phyloP scores from a whole-genome alignment of 805 yeast species.

The Cephaloascus fragrans region DNA sequence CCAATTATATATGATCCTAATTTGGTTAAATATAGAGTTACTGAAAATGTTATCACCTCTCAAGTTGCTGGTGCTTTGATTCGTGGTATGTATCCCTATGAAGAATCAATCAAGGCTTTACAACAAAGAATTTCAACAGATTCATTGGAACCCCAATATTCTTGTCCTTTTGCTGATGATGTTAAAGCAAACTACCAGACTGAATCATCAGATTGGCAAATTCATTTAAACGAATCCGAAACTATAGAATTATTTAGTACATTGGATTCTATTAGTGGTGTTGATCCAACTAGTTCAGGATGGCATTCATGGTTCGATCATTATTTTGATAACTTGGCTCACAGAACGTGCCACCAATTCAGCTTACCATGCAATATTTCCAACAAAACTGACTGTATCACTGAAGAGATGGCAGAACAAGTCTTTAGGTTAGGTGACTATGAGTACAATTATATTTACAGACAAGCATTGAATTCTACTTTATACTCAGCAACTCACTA shows the following conservation, averaged over 20 bases:
- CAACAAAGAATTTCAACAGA: conserved; percentile 19
- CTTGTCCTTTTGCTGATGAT: conserved; percentile 20
- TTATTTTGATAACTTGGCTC: conserved; percentile 29
- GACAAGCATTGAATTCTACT: conserved; percentile 21
- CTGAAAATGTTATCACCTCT: conserved; percentile 27
- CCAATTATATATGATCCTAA: conserved; percentile 22
- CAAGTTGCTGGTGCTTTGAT: conserved; percentile 27
- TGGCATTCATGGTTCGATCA: conserved; percentile 24
- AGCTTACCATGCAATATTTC: conserved; percentile 21
- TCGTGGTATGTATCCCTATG: conserved; percentile 24
- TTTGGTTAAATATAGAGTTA: conserved; percentile 19
- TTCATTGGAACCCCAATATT: conserved; percentile 23
- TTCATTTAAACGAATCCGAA: conserved; percentile 19
- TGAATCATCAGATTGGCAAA: conserved; percentile 18
- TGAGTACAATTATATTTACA: conserved; percentile 30
- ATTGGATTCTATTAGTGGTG: conserved; percentile 18
- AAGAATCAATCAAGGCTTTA: conserved; percentile 15
- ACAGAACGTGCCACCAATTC: conserved; percentile 25
- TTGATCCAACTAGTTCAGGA: conserved; percentile 7
- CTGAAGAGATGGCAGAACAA: conserved; percentile 20
- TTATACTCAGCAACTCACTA: conserved; percentile 18
- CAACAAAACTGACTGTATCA: conserved; percentile 11
- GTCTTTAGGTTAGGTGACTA: conserved; percentile 33
- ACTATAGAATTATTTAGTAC: conserved; percentile 10
- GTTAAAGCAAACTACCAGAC: conserved; percentile 13